phyloP scores from a whole-genome alignment of 257 asterid species.

The Fraxinus americana region DNA sequence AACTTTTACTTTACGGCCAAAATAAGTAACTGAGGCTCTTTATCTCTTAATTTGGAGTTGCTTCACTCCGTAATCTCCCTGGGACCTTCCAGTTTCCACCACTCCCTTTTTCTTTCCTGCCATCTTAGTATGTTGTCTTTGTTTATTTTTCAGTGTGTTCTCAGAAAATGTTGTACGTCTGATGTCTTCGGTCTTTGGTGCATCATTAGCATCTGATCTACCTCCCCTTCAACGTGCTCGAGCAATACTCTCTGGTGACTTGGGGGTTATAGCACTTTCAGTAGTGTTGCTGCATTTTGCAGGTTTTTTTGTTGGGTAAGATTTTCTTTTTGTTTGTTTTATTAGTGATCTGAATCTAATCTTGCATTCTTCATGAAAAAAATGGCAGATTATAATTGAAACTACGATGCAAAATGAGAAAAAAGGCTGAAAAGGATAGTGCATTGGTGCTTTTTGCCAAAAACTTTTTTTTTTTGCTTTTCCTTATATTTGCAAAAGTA shows the following conservation, averaged over 20 bases:
- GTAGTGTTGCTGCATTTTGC: slow-evolving; percentile 76
- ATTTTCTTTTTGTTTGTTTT: slow-evolving; percentile 13
- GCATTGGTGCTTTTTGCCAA: not conserved
- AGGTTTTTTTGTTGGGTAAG: slow-evolving; percentile 92
- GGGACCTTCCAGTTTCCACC: not conserved
- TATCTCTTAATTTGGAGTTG: not conserved
- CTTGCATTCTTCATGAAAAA: not conserved
- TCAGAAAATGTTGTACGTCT: slow-evolving; percentile 74
- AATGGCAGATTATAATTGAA: not conserved
- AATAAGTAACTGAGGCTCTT: not conserved
- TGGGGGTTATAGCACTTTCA: slow-evolving; percentile 63
- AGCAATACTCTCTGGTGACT: slow-evolving; percentile 59
- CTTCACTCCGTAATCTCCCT: not conserved
- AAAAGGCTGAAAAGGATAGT: not conserved
- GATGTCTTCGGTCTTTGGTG: slow-evolving; percentile 55
- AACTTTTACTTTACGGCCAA: not conserved
- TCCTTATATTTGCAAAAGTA: not conserved
- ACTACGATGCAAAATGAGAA: not conserved
- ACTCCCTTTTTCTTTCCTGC: not conserved
- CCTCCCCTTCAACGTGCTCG: slow-evolving; percentile 43
- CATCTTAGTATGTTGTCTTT: slow-evolving; percentile 11
- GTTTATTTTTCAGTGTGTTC: slow-evolving; percentile 57
- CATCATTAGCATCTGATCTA: slow-evolving; percentile 51
- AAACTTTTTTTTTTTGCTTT: not conserved
- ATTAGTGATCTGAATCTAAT: not conserved